Evolutionary conservation across 306 rosid species (phyloP).

Genomic region (Argentina anserina): DNA sequence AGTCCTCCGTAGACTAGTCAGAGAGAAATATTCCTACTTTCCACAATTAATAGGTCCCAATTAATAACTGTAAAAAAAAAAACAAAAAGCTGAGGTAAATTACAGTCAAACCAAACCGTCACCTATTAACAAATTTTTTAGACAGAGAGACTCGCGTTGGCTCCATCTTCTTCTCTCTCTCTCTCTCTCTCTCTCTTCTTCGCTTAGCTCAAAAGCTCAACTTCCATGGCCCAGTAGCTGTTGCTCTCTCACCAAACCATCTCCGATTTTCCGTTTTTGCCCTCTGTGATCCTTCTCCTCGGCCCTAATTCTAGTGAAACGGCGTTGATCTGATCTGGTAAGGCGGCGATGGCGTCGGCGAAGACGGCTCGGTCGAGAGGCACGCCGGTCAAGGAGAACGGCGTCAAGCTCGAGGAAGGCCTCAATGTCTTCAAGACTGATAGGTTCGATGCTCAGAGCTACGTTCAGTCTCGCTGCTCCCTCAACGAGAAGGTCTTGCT

Average conservation of each 20-base stretch:
- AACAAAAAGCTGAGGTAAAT: neutral
- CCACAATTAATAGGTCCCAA: neutral
- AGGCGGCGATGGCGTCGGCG: constrained; percentile 53
- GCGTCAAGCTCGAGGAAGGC: constrained; percentile 75
- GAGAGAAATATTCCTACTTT: neutral
- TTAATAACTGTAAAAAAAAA: neutral
- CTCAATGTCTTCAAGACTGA: constrained; percentile 82
- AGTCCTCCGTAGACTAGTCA: no score
- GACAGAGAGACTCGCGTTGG: neutral
- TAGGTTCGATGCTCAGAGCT: constrained; percentile 71
- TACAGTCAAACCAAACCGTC: constrained; percentile 17
- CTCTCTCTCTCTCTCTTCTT: neutral
- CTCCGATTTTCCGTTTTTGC: neutral
- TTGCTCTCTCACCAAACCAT: neutral
- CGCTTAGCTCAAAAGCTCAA: constrained; percentile 14
- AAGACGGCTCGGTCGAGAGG: constrained; percentile 74
- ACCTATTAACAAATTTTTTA: neutral
- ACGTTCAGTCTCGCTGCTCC: constrained; percentile 70
- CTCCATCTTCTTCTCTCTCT: neutral
- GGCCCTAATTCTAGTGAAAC: neutral
- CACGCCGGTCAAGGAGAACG: constrained; percentile 61
- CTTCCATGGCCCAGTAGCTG: constrained; percentile 4
- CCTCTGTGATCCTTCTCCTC: neutral
- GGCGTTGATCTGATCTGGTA: constrained; percentile 27
- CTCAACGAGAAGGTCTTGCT: constrained; percentile 74